Conservation (phyloP, 208 protist genomes). For the Wallacemonas sp. region DNA sequence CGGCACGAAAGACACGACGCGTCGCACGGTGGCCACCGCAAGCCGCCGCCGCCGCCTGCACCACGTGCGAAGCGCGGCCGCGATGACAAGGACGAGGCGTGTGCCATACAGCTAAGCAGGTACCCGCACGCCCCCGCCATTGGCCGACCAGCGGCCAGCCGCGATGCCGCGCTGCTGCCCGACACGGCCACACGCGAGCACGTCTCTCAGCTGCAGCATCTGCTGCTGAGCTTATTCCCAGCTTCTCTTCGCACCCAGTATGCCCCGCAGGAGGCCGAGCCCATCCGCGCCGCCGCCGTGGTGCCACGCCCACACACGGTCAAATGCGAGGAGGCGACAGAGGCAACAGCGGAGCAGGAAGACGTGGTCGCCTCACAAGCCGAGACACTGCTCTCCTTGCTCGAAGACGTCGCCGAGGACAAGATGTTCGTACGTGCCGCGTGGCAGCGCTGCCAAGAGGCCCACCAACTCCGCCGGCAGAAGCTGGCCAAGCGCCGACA, state of each 20-base stretch:
- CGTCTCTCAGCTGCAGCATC: background rate
- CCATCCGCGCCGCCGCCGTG: no score
- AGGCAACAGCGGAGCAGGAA: background rate
- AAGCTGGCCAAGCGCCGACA: slow-evolving; percentile 13
- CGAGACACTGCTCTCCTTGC: background rate
- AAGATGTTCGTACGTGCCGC: slow-evolving; percentile 41
- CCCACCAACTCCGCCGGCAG: slow-evolving; percentile 28
- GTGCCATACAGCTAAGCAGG: no score
- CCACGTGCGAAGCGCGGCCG: no score
- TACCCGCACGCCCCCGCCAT: no score
- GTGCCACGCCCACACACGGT: background rate
- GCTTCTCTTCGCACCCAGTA: background rate
- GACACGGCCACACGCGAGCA: background rate
- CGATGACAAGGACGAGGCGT: no score
- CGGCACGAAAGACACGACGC: no score
- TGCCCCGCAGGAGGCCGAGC: background rate
- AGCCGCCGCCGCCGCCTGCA: no score
- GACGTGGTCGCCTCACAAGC: slow-evolving; percentile 1
- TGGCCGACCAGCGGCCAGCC: no score
- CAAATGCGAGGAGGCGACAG: background rate
- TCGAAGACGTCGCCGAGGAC: slow-evolving; percentile 43
- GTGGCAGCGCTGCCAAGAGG: slow-evolving; percentile 50
- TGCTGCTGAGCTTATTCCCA: slow-evolving; percentile 11
- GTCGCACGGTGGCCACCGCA: no score
- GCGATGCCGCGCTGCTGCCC: background rate